These are phyloP conservation scores for Boletus patriciae DNA, from an alignment of 768 basidiomycete species.

Conservation along the genomic window DNA sequence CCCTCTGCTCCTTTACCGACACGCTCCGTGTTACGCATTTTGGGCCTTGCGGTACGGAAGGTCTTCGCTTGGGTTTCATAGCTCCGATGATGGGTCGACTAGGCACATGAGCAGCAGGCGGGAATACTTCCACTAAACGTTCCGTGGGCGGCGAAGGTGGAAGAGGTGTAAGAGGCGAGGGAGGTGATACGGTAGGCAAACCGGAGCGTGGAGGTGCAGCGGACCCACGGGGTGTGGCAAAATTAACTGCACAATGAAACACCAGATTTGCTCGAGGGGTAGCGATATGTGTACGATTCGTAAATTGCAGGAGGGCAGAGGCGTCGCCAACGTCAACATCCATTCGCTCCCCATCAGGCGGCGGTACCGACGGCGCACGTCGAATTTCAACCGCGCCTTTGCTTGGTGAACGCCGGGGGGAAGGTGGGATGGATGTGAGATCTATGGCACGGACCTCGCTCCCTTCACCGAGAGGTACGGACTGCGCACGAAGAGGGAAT, in stretches of 20 bases:
- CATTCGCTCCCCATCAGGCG: conserved; percentile 22
- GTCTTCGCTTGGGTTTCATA: conserved; percentile 21
- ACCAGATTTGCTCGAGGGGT: conserved; percentile 9
- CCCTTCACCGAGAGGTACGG: conserved; percentile 28
- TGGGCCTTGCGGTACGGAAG: conserved; percentile 7
- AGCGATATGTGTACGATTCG: conserved; percentile 11
- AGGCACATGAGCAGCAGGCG: background rate
- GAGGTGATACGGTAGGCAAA: conserved; percentile 18
- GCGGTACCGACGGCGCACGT: conserved; percentile 28
- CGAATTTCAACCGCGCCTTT: conserved; percentile 22
- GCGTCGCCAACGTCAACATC: conserved; percentile 22
- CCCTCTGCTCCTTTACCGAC: conserved; percentile 26
- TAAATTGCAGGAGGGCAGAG: conserved; percentile 24
- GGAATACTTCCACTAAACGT: background rate
- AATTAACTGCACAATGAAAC: conserved; percentile 29
- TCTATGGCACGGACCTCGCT: conserved; percentile 18
- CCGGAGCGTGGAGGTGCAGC: background rate
- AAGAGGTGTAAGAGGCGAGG: conserved; percentile 52
- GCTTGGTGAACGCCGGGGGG: conserved; percentile 29
- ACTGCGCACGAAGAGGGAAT: conserved; percentile 28
- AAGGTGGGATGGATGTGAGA: conserved; percentile 23
- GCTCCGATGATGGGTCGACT: conserved; percentile 1
- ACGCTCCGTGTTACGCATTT: conserved; percentile 31
- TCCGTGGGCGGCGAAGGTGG: conserved; percentile 44
- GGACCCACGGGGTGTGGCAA: conserved; percentile 26